Base-by-base conservation (phyloP, 306 rosid species). In the Vigna mungo region DNA sequence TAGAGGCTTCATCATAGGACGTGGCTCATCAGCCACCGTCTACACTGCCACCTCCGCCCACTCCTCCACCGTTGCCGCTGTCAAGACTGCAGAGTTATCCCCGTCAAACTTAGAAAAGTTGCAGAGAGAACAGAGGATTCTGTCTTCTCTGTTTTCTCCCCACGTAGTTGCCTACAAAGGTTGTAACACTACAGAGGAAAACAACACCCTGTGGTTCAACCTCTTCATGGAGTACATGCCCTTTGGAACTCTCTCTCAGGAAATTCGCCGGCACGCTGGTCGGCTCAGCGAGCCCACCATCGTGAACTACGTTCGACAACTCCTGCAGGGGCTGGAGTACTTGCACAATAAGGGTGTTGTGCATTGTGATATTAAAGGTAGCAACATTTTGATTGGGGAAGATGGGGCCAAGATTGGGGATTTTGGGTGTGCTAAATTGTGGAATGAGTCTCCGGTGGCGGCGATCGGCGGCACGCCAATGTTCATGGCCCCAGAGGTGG, bases 401-500 rank as follows among this genome's bases (percentile, higher is more conserved):
- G 74, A 81, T 1, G 96, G 96, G 18, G 87, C 81, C 0, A 92
- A 92, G 81, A 89, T 96, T 49, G 92, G 96, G 2, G 99, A 96
- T 79, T 92, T 96, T 15, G 99, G 99, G 11, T 92, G 93, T 75
- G 87, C 97, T 8, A 92, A 86, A 66, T 39, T 69, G 82, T 84
- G 48, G 0, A 7, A 21, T 51, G 69, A 77, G 9, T 66, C 53
- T 9, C 5, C 54, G 49, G 15, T 11, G 9, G 56, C 23, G 3
- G 51, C 8, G 39, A 73, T 87, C 0, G 77, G 87, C 0, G 98
- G 99, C n/a, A 92, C 99, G 2, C 99, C 99, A 17, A 88, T 91
- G 92, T 96, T 85, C 66, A 91, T 92, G 98, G 82, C 97, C 0
- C 99, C 99, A 13, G 99, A 96, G 86, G 97, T 74, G 84, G 97